Evolutionary conservation across 306 rosid genomes (phyloP), one percentile per base, ranked within the genome.

Genomic region (Cajanus cajan): DNA sequence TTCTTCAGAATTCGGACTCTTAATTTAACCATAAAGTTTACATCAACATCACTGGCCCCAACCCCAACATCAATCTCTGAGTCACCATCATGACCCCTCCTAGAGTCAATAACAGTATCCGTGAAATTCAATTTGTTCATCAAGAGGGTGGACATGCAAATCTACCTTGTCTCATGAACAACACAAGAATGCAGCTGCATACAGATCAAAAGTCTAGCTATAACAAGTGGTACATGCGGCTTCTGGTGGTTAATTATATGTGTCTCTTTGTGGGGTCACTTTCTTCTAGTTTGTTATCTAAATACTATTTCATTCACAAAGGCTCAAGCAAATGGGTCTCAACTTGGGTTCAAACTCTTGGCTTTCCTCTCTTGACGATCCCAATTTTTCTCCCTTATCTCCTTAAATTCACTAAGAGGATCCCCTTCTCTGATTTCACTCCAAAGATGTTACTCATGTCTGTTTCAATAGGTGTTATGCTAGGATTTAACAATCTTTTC

Each of bases 291-390:
- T 62, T 92, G 19, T 94, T 90, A 73, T 88, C 94, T 0, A 92
- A 90, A 37, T 92, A 84, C 86, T 92, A 90, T 65, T 92, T 92
- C 84, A 86, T 44, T 25, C 97, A 90, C 78, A 88, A 88, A 14
- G 94, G 97, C 4, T 90, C 94, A 14, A 87, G 87, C 75, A 79
- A 63, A 52, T 92, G 92, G 95, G 89, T 89, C 12, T 90, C 97
- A 0, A 89, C 95, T 1, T 92, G 91, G 88, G 95, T 90, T 51
- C 97, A 92, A 72, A 80, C 84, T 10, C 59, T 87, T 0, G 97
- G 94, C 2, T 90, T 90, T 75, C 95, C 93, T 67, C 86, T 92
- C 44, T 89, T 92, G 8, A 1, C 83, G 9, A 61, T 82, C 62
- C 91, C 90, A 10, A 86, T 90, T 76, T 67, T 4, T 54, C 62